Conservation (phyloP, 192 early-diverging fungal species). For the Coemansia sp. region DNA sequence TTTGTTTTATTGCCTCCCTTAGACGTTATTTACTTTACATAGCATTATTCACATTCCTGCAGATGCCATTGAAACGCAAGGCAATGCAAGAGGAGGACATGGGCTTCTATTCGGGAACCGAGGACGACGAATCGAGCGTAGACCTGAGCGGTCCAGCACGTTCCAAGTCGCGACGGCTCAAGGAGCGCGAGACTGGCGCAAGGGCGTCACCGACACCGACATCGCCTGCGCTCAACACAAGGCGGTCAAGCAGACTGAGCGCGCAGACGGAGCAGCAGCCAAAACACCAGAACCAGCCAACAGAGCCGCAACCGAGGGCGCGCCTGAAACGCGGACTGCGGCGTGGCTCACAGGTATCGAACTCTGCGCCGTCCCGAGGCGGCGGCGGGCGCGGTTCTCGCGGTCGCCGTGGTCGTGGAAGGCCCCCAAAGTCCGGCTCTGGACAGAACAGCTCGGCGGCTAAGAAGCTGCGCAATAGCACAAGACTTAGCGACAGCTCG, state of each 20-base stretch:
- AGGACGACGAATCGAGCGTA: constrained; percentile 21
- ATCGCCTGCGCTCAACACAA: constrained; percentile 36
- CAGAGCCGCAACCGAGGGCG: constrained; percentile 7
- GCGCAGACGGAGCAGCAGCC: constrained; percentile 24
- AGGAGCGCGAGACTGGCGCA: constrained; percentile 4
- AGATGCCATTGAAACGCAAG: constrained; percentile 47
- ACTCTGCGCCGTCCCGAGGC: background rate
- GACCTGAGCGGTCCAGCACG: constrained; percentile 16
- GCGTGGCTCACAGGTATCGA: constrained; percentile 6
- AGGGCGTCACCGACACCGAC: constrained; percentile 7
- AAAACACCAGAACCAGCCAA: background rate
- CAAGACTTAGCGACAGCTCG: background rate
- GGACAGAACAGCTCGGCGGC: background rate
- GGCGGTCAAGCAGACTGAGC: constrained; percentile 37
- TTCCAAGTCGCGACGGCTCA: constrained; percentile 16
- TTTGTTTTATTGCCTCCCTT: background rate
- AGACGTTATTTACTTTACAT: background rate
- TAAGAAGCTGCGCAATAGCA: background rate
- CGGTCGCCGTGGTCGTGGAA: constrained; percentile 15
- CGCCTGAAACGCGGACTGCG: constrained; percentile 43
- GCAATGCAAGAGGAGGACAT: constrained; percentile 16
- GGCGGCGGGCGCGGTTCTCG: constrained; percentile 18
- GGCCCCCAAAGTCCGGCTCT: constrained; percentile 3
- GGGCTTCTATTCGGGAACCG: constrained; percentile 11
- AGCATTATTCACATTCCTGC: background rate